Conservation (phyloP, 192 early-diverging fungal genomes). For the Coemansia sp. region DNA sequence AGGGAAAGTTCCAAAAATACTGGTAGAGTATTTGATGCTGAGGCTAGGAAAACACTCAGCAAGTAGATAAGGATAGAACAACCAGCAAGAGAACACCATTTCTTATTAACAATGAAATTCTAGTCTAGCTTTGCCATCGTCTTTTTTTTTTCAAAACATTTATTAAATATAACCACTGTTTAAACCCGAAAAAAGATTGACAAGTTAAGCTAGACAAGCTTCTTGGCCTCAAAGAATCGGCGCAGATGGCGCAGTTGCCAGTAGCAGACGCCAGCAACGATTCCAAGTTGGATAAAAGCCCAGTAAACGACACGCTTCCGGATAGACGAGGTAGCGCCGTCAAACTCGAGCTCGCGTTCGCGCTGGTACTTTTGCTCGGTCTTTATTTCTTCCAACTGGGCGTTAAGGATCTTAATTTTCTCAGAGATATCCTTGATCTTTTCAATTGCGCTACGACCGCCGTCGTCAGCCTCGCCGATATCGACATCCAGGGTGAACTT, state of each 20-base stretch:
- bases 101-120: no score
- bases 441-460: constrained; percentile 50
- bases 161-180: no score
- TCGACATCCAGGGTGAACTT: constrained; percentile 65
- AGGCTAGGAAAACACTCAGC: no score
- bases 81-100: no score
- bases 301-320: constrained; percentile 85
- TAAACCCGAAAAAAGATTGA: no score
- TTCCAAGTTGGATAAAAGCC: constrained; percentile 82
- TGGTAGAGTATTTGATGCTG: no score
- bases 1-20: no score
- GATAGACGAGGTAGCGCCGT: constrained; percentile 79
- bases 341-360: constrained; percentile 89
- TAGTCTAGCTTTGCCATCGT: no score
- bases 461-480: constrained; percentile 67
- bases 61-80: no score
- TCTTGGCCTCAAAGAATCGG: constrained; percentile 89
- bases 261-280: constrained; percentile 73
- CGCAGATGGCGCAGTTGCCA: constrained; percentile 91
- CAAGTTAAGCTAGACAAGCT: constrained; percentile 66
- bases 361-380: constrained; percentile 90
- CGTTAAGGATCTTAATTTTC: constrained; percentile 81
- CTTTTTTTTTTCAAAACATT: no score
- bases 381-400: constrained; percentile 78
- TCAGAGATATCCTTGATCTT: constrained; percentile 65